Evolutionary conservation across 2,329 filamentous ascomycete species (phyloP), one percentile per base, ranked within the genome.

Genomic region (Aureobasidium sp.): DNA sequence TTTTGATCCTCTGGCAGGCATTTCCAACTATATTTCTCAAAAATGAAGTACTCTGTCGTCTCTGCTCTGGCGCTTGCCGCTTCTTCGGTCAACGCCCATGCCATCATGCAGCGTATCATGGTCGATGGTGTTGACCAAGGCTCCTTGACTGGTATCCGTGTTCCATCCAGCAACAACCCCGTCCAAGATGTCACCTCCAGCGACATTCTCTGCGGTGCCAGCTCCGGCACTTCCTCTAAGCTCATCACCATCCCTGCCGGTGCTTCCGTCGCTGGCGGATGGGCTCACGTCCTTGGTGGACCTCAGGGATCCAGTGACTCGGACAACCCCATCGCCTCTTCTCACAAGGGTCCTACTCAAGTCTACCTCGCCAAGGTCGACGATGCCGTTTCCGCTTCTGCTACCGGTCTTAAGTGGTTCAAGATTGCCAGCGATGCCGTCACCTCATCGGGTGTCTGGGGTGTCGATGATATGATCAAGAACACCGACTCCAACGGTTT

Each of bases 341-440:
- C 68, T 64, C 24, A 62, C 61, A 65, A 66, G 53, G 68, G 68
- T n/a, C 67, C 67, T 34, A 62, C 52, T 5, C 55, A 63, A 3
- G 65, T 67, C 44, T 69, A 69, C 41, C 67, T 69, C 63, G 67
- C 68, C 32, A 67, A 67, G 39, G 81, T 84, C 24, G 64, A 72
- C 29, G 76, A 83, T 67, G 77, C 81, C 4, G 69, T 75, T 36
- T 76, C 73, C 0, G 78, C 80, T 51, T 74, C 76, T 63, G 77
- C 77, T 1, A 73, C 77, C 20, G 69, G 72, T 4, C 53, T 63
- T 39, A 63, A 63, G 53, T 83, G 78, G 79, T 82, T 83, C 75
- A 84, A 84, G 74, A 77, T 83, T 64, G 80, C 77, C 66, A 75
- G 79, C 63, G 75, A 80, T 65, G 77, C 78, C 2, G 78, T 78